Evolutionary conservation across 306 rosid genomes (phyloP), one percentile per base, ranked within the genome.

Genomic region (Trifolium repens): DNA sequence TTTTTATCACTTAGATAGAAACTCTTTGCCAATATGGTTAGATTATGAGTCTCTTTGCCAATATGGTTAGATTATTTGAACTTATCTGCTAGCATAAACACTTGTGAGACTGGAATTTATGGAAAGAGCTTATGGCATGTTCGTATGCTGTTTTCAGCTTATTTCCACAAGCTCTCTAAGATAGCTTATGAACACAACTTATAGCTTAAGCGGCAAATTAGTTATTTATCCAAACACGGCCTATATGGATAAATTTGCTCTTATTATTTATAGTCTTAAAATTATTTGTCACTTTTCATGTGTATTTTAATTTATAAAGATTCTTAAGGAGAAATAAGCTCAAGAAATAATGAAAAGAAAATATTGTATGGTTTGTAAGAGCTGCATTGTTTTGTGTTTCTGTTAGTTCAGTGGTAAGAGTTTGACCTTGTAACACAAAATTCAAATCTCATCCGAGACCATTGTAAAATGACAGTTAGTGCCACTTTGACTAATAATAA

Each of bases 51-150:
- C 1, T 37, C 9, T 8, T 37, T 37, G 15, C 44, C 32, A 69
- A 13, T n/a, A 69, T 34, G 62, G 46, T 32, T 69, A 69, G 74
- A 49, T 69, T 69, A 7, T 39, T 39, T 39, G 46, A 40, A 2
- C 12, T 42, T 42, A 42, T 42, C 13, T 42, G 9, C 13, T 42
- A 10, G 13, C 13, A 9, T 42, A 42, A 42, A 9, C 46, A 42
- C 13, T 42, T 42, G 46, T 9, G 12, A 42, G 12, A 42, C 11
- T 42, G 13, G 0, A 42, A 42, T 10, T 42, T 42, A 42, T 42
- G 46, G 1, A 42, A 42, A 42, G 11, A 42, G 12, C 46, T 42
- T 42, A 9, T 10, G 46, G 3, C 46, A 42, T 42, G 46, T 42
- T 42, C 46, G 0, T 9, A 9, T 9, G 13, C 46, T 42, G 46